A percentile compares a stretch with the other conserved stretches of the same genome.
Conservation (phyloP, 1,284 basidiomycete species). For the Fomes fomentarius region DNA sequence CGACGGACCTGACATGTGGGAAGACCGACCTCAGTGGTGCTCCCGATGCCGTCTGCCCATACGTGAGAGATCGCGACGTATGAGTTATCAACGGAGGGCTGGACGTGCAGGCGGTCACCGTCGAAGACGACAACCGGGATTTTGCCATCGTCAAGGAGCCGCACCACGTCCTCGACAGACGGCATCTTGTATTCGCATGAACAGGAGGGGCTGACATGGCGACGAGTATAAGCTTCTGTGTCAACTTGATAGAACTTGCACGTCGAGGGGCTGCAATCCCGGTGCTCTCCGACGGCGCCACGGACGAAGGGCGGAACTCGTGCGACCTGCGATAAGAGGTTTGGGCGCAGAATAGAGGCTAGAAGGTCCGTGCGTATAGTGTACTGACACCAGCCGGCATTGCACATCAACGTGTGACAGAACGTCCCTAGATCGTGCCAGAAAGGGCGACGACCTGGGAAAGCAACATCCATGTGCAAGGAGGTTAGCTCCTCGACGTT, state of each 20-base stretch:
- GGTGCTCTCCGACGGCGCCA: constrained; percentile 2
- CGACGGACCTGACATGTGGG: constrained; percentile 17
- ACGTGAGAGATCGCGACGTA: constrained; percentile 27
- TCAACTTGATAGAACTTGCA: constrained; percentile 14
- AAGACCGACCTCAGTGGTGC: constrained; percentile 21
- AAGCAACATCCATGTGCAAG: not conserved
- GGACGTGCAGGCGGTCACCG: not conserved
- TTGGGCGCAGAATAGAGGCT: not conserved
- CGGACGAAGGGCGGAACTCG: constrained; percentile 7
- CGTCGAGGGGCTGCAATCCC: not conserved
- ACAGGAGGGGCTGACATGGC: constrained; percentile 13
- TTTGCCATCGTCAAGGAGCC: not conserved
- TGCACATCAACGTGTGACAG: constrained; percentile 3
- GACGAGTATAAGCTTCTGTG: not conserved
- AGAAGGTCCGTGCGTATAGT: not conserved
- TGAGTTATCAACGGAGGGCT: not conserved
- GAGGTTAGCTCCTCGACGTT: too few species aligned
- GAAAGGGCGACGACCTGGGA: not conserved
- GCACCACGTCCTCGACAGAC: constrained; percentile 6
- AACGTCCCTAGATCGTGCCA: not conserved
- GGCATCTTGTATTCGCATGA: constrained; percentile 6
- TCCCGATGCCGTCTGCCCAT: constrained; percentile 27
- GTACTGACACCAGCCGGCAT: constrained; percentile 16
- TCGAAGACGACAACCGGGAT: constrained; percentile 7
- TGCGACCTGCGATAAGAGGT: not conserved